Percentiles rank a stretch among this genome's conserved stretches.
phyloP scores from a whole-genome alignment of 306 rosid genomes.

The Begonia fuchsioides region DNA sequence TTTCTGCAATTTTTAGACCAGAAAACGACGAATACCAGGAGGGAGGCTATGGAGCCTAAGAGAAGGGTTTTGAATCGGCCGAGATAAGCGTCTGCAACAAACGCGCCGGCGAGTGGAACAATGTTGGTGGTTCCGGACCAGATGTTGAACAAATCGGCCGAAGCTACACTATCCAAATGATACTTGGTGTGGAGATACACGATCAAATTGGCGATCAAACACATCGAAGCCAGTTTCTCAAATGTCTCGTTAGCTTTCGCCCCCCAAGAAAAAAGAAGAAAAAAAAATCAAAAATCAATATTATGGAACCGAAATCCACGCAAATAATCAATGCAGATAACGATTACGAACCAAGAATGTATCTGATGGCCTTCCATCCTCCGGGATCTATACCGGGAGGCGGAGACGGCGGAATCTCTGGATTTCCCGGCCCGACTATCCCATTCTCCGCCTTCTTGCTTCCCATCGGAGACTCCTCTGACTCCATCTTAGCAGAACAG shows the following conservation, averaged over 20 bases:
- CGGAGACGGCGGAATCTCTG: constrained; percentile 7
- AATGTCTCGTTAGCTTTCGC: constrained; percentile 58
- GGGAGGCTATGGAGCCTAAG: constrained; percentile 41
- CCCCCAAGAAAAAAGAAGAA: not conserved
- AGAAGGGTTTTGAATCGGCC: constrained; percentile 66
- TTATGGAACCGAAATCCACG: not conserved
- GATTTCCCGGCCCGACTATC: no score
- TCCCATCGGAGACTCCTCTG: no score
- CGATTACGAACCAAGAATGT: constrained; percentile 22
- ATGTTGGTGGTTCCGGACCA: constrained; percentile 67
- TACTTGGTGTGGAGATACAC: constrained; percentile 36
- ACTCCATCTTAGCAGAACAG: no score
- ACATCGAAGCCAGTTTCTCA: constrained; percentile 88
- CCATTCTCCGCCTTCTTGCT: no score
- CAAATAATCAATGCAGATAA: not conserved
- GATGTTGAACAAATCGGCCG: constrained; percentile 47
- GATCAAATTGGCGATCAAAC: constrained; percentile 50
- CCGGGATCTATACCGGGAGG: constrained; percentile 10
- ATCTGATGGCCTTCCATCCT: constrained; percentile 40
- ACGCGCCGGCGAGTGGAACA: constrained; percentile 56
- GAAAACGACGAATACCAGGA: constrained; percentile 30
- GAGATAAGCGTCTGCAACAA: constrained; percentile 56
- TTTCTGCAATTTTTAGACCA: not conserved
- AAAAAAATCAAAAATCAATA: not conserved
- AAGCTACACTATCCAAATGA: constrained; percentile 36